Evolutionary conservation across 2,329 filamentous ascomycete genomes (phyloP), one percentile per base, ranked within the genome.

Genomic region (Epichloe gansuensis): DNA sequence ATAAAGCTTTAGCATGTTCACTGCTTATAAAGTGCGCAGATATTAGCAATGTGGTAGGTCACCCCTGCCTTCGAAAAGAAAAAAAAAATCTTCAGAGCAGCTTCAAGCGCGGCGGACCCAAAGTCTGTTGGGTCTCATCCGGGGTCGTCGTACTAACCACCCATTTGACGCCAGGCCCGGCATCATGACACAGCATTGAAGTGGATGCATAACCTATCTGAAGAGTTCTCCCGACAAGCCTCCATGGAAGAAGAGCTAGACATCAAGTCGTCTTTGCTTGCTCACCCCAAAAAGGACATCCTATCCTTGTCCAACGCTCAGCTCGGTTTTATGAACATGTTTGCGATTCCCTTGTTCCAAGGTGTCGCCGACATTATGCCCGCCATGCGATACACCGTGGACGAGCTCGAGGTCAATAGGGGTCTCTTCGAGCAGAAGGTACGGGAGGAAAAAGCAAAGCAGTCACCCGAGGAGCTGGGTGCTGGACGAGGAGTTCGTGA

Each of bases 1-100:
- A 89, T 58, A 86, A 84, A 58, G 82, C 87, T 9, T 70, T 97
- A 46, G 74, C 85, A n/a, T 97, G 93, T 68, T 89, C 89, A 13
- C 72, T 98, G 52, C 72, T 98, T 54, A 96, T 98, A 70, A 98
- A 98, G 67, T 97, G 93, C 65, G 93, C 93, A 40, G 93, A 98
- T 67, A 97, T 98, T 63, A 96, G 91, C 71, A 98, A 98, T 65
- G 93, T 97, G 66, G 87, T 91, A 77, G 67, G 87, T 84, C 23
- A 31, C 4, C 8, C 27, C 27, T 31, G 27, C 27, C 27, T 31
- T 31, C 2, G 2, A 4, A 31, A 21, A 21, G 8, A 31, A 31
- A 2, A 31, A 31, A 31, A 31, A 31, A 31, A 3, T 3, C 8
- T 3, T 8, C 27, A 9, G 27, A 31, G 27, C 3, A 31, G 27